Conservation (phyloP, 805 yeast species). For the Scheffersomyces stipitis region DNA sequence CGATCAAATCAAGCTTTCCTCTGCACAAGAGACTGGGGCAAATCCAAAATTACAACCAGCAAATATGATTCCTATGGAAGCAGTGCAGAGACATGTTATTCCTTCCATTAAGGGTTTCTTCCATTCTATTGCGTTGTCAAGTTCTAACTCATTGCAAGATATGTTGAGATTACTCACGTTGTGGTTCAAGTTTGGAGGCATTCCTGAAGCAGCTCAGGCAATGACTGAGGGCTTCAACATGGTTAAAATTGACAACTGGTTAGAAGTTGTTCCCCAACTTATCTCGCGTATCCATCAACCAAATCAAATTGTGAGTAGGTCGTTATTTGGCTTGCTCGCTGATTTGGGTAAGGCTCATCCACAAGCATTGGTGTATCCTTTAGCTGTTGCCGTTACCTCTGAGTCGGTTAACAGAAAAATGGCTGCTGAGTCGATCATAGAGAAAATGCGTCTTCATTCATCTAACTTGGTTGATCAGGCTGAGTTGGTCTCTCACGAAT, state of each 20-base stretch:
- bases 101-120: conserved; percentile 97
- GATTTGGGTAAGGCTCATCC: conserved; percentile 96
- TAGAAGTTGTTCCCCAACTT: conserved; percentile 92
- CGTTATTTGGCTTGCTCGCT: conserved; percentile 75
- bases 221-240: conserved; percentile 86
- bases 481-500: conserved; percentile 88
- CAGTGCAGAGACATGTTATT: conserved; percentile 82
- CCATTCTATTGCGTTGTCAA: conserved; percentile 87
- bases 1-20: background rate
- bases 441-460: conserved; percentile 88
- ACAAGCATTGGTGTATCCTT: conserved; percentile 92
- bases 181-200: conserved; percentile 96
- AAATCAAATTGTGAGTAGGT: conserved; percentile 75
- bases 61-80: conserved; percentile 44
- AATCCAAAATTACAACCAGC: too few species aligned
- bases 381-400: conserved; percentile 93
- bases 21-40: background rate
- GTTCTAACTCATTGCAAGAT: conserved; percentile 87
- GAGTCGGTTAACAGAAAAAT: conserved; percentile 86
- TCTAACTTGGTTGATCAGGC: conserved; percentile 86
- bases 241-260: conserved; percentile 91
- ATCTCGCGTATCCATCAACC: conserved; percentile 97
- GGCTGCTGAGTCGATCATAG: conserved; percentile 90
- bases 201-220: conserved; percentile 86
- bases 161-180: conserved; percentile 84